A percentile compares a stretch with the other conserved stretches of the same genome.
Conservation (phyloP, 1,284 basidiomycete genomes). For the Leccinum griseonigrum region DNA sequence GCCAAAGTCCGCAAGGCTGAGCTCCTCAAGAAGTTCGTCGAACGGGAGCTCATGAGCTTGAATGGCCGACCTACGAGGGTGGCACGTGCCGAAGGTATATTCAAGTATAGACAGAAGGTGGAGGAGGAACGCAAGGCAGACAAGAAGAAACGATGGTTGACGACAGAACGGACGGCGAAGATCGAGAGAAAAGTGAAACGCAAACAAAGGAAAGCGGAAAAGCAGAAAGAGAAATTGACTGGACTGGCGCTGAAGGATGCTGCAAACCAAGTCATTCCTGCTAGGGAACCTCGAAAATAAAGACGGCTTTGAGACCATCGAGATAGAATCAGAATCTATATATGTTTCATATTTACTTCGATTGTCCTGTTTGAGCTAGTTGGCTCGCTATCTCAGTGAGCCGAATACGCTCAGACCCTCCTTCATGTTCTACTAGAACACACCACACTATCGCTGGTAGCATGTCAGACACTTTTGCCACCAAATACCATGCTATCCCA, state of each 20-base stretch:
- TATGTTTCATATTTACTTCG: not conserved
- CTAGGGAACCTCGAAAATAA: constrained; percentile 8
- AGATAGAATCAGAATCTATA: not conserved
- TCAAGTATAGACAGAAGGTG: constrained; percentile 64
- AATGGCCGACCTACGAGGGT: constrained; percentile 56
- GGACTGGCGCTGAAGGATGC: constrained; percentile 57
- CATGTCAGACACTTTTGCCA: constrained; percentile 13
- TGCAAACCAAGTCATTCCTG: constrained; percentile 68
- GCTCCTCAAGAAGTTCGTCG: constrained; percentile 52
- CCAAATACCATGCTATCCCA: constrained; percentile 19
- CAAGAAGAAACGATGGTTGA: constrained; percentile 57
- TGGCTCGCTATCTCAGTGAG: not conserved
- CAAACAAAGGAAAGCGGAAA: constrained; percentile 59
- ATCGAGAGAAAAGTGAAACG: constrained; percentile 47
- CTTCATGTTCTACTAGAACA: not conserved
- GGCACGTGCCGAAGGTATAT: constrained; percentile 67
- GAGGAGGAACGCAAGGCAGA: constrained; percentile 56
- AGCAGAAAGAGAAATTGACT: constrained; percentile 58
- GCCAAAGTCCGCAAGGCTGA: constrained; percentile 45
- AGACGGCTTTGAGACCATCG: constrained; percentile 1
- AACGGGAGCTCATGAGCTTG: constrained; percentile 52
- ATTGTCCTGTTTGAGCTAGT: not conserved
- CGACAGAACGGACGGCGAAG: constrained; percentile 41
- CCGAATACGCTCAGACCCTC: not conserved
- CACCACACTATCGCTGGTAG: not conserved